Percentiles rank a stretch among this genome's conserved stretches.
Evolutionary conservation across 75 land plant genomes (phyloP).

Genomic region (Pinus taeda): DNA sequence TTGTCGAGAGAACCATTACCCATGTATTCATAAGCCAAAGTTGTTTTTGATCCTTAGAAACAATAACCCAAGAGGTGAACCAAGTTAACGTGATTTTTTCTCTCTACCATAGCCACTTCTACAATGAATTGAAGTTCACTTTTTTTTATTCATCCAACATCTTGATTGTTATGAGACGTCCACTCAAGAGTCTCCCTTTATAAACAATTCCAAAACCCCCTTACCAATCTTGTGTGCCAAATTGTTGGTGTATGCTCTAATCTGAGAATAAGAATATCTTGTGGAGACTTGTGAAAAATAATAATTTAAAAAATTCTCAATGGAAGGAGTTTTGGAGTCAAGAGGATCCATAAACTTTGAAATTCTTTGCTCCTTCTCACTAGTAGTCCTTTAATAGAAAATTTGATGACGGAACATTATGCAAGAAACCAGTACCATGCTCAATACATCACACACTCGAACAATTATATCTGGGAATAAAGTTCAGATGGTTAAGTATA

Average conservation of each 20-base stretch:
- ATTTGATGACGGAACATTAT: too few relatives aligned
- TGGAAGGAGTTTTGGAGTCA: not conserved
- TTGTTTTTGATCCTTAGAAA: constrained; percentile 11
- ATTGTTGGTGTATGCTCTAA: not conserved
- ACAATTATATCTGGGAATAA: too few relatives aligned
- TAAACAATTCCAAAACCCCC: constrained; percentile 30
- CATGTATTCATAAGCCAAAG: constrained; percentile 39
- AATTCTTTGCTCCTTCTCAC: not conserved
- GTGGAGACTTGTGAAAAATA: not conserved
- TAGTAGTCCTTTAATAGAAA: not conserved
- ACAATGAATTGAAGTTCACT: constrained; percentile 19
- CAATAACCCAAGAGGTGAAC: constrained; percentile 36
- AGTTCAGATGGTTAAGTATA: too few relatives aligned
- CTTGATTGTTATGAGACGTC: constrained; percentile 18
- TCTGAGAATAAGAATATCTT: not conserved
- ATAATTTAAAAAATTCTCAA: not conserved
- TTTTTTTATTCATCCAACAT: constrained; percentile 8
- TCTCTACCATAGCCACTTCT: constrained; percentile 27
- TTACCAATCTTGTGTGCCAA: constrained; percentile 7
- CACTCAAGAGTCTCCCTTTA: constrained; percentile 23
- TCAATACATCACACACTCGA: too few relatives aligned
- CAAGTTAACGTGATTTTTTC: constrained; percentile 26
- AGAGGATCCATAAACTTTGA: not conserved
- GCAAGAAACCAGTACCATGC: too few relatives aligned
- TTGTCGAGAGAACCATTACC: constrained; percentile 35